Evolutionary conservation across 2,329 filamentous ascomycete species (phyloP), one percentile per base, ranked within the genome.

Genomic region (Fusarium fujikuroi): DNA sequence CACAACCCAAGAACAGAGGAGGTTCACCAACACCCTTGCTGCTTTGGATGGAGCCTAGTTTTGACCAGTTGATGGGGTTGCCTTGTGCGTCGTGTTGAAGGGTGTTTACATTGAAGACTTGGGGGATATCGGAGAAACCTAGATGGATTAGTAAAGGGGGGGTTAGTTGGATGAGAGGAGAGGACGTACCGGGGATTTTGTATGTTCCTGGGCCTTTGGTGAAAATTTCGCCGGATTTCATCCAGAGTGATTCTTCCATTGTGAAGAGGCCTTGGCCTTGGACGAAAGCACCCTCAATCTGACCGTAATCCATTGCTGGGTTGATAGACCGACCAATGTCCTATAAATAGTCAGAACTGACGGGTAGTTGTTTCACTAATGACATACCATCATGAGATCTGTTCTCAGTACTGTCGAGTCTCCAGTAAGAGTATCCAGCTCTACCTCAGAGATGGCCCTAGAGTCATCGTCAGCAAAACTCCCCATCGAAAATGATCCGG

Each of bases 311-410:
- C 58, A 60, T 60, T n/a, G 58, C 58, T 2, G 58, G 58, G 15
- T 60, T 60, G 7, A 60, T 60, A 1, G 58, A 60, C 0, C 58
- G 58, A 9, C 58, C 58, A 1, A 60, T 60, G 2, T 60, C 57
- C 57, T 60, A 15, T 1, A 18, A 12, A 14, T 3, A 42, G 28
- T 42, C 7, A 54, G 34, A 3, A 1, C 2, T 3, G 25, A 21
- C 3, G 4, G 9, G 7, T 0, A 4, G 2, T 7, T 21, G 7
- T 11, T n/a, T 5, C 10, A 9, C 0, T 36, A 0, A 2, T 14
- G 1, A 42, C 46, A 5, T n/a, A 54, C 58, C 58, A 60, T 60
- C 58, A 60, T 60, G 3, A 60, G 58, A 42, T 60, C 58, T 2
- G 46, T 54, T 42, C 58, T 53, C 1, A 60, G 5, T 2, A 60